A percentile compares a stretch with the other conserved stretches of the same genome.
Evolutionary conservation across 805 yeast genomes (phyloP).

Genomic region (Yarrowia sp.): DNA sequence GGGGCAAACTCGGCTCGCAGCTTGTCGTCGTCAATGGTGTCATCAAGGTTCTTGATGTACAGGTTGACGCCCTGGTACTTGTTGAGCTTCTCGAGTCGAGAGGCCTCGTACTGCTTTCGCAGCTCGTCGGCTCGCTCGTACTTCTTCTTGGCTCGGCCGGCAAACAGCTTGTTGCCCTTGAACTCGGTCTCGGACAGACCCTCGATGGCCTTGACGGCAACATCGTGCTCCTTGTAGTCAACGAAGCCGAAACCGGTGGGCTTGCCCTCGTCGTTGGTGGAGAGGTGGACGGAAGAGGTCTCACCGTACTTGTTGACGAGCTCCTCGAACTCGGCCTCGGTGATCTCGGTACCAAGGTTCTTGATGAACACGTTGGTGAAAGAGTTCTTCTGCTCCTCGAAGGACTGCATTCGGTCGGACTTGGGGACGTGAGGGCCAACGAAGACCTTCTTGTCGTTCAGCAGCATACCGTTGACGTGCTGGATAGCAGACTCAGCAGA

Average conservation of each 20-base stretch:
- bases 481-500: conserved; percentile 94
- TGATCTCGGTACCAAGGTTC: conserved; percentile 76
- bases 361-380: conserved; percentile 96
- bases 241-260: conserved; percentile 96
- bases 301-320: conserved; percentile 77
- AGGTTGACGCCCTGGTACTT: conserved; percentile 98
- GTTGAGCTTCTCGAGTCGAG: conserved; percentile 86
- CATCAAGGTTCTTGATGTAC: conserved; percentile 96
- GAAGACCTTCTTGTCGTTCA: conserved; percentile 93
- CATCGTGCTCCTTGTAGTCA: conserved; percentile 85
- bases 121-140: conserved; percentile 96
- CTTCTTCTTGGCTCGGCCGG: conserved; percentile 99
- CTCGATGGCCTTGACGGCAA: conserved; percentile 90
- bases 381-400: conserved; percentile 87
- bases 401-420: conserved; percentile 92
- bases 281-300: conserved; percentile 82
- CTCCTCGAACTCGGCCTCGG: conserved; percentile 63
- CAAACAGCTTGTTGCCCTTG: conserved; percentile 85
- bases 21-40: conserved; percentile 86
- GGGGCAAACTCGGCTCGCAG: conserved; percentile 91
- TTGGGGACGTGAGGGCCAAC: conserved; percentile 94
- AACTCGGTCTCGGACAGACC: conserved; percentile 86
- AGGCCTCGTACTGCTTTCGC: conserved; percentile 91
- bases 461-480: conserved; percentile 96
- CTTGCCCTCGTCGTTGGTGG: conserved; percentile 84